Percentiles rank a stretch among this genome's conserved stretches.
Evolutionary conservation across 257 asterid genomes (phyloP).

Genomic region (Solanum pimpinellifolium): DNA sequence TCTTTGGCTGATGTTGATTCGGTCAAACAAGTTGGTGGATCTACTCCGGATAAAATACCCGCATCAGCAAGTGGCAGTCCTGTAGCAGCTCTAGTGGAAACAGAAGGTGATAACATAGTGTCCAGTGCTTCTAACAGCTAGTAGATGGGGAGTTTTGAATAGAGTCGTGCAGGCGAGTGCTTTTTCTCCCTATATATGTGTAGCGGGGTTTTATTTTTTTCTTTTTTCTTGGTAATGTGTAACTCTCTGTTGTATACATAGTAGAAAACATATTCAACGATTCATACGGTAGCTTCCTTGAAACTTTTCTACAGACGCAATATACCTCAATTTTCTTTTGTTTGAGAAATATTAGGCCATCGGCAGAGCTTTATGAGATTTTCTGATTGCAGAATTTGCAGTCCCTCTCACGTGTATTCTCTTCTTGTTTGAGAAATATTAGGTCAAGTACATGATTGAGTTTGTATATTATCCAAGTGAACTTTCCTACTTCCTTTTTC

Average conservation of each 20-base stretch:
- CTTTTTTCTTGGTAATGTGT: not conserved
- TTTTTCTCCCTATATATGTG: not conserved
- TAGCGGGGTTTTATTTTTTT: not conserved
- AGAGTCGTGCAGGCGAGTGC: not conserved
- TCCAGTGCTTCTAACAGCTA: not conserved
- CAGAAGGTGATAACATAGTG: not conserved
- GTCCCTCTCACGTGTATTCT: not conserved
- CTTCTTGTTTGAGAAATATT: not conserved
- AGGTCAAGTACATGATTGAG: not conserved
- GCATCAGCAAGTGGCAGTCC: conserved; percentile 7
- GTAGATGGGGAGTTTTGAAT: not conserved
- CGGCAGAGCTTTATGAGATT: not conserved
- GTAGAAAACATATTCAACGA: not conserved
- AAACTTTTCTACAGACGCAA: not conserved
- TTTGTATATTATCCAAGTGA: not conserved
- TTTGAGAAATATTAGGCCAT: not conserved
- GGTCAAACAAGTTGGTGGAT: conserved; percentile 2
- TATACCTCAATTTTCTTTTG: not conserved
- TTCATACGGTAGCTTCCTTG: not conserved
- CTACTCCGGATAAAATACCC: not conserved
- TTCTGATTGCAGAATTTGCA: not conserved
- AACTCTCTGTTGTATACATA: not conserved
- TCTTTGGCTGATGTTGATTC: conserved; percentile 9
- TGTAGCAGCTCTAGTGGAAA: not conserved
- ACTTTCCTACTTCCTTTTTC: not conserved